Base-by-base conservation (phyloP, 2,329 filamentous ascomycete species). In the Fusarium nurragi region DNA sequence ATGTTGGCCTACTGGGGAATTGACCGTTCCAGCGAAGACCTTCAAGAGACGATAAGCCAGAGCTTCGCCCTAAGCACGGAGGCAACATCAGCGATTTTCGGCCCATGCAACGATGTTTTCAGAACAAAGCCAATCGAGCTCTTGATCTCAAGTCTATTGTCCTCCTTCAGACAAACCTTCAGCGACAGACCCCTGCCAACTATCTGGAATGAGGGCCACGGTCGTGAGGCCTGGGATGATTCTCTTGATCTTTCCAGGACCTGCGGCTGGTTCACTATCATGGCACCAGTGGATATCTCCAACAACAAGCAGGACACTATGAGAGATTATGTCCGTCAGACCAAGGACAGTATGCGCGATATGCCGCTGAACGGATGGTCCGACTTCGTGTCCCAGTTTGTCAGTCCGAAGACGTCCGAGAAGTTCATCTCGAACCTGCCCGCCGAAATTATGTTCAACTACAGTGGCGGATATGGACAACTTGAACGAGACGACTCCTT, bases 231-330 rank as follows among this genome's bases (percentile, higher is more conserved):
- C 8, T 56, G 39, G 53, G 39, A 56, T 23, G 39, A 39, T 19
- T 56, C 39, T 2, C n/a, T 51, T 14, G 53, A 51, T 14, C n/a
- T 56, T 4, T 56, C 53, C 6, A 39, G 53, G 8, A 56, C 53
- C 32, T 39, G 50, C n/a, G 56, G 56, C 12, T 60, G 56, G 56
- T 60, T 60, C n/a, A 60, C 56, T 19, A 60, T 45, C 16, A 34
- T 34, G 32, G n/a, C 16, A n/a, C 32, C 32, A n/a, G 9, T 34
- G 9, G 8, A 34, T 10, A 34, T 34, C 7, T 18, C 32, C 3
- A 9, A 5, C 3, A 34, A 34, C 10, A 5, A 10, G 14, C 16
- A 45, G 16, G 8, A n/a, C 14, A 19, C 25, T 4, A 6, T 54
- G 12, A 3, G 13, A 5, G 34, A 40, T 4, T 54, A 34, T 46